Evolutionary conservation across 257 asterid species (phyloP).

Genomic region (Solanum paucissectum): DNA sequence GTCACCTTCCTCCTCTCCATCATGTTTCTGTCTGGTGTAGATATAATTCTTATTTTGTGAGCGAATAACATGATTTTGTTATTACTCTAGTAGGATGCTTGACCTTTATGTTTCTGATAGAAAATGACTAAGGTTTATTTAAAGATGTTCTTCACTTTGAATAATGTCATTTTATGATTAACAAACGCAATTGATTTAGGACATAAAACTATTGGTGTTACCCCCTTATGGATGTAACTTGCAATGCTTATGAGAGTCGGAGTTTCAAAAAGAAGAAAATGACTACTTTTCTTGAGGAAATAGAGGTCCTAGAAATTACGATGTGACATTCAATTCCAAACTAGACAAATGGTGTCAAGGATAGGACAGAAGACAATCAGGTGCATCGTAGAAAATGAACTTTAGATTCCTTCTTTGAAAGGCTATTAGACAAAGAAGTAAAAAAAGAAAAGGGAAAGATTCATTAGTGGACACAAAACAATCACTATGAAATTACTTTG

Average conservation of each 20-base stretch:
- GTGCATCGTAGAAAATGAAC: not conserved
- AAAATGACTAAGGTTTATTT: not conserved
- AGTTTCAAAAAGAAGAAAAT: not conserved
- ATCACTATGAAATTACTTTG: not conserved
- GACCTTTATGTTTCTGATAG: not conserved
- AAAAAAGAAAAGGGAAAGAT: not conserved
- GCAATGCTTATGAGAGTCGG: not conserved
- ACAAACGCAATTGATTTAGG: not conserved
- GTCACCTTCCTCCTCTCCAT: not conserved
- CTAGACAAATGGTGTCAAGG: not conserved
- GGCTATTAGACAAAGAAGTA: not conserved
- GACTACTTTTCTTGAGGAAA: not conserved
- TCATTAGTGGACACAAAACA: not conserved
- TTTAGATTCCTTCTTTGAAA: not conserved
- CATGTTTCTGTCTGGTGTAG: not conserved
- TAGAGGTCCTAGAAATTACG: not conserved
- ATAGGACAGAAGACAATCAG: not conserved
- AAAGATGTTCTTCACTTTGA: not conserved
- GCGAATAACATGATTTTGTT: not conserved
- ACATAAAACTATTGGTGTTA: not conserved
- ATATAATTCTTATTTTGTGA: not conserved
- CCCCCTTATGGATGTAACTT: not conserved
- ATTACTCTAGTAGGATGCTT: not conserved
- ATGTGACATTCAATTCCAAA: not conserved
- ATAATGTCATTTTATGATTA: not conserved